Conservation (phyloP, 805 yeast species). For the Sungouiozyma ichnusensis region DNA sequence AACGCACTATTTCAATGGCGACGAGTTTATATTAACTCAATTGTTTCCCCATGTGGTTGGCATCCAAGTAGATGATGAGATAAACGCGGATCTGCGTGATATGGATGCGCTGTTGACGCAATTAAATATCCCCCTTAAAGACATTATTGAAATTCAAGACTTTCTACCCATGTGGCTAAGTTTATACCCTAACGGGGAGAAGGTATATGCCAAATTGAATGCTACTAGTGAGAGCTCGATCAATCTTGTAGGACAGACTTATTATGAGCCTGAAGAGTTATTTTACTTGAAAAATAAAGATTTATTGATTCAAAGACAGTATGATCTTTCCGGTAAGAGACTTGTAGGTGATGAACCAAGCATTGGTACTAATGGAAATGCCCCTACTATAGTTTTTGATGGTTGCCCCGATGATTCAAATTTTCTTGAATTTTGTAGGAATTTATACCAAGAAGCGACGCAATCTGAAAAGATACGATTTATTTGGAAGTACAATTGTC, state of each 20-base stretch:
- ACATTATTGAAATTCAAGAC: neutral
- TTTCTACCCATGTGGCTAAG: constrained; percentile 11
- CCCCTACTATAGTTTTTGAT: constrained; percentile 55
- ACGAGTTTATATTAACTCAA: constrained; percentile 3
- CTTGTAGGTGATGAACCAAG: constrained; percentile 48
- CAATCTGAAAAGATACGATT: constrained; percentile 56
- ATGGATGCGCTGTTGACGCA: constrained; percentile 1
- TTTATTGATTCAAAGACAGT: constrained; percentile 13
- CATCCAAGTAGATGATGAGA: constrained; percentile 1
- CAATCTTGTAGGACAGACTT: constrained; percentile 24
- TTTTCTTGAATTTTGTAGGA: constrained; percentile 47
- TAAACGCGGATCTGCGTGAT: constrained; percentile 6
- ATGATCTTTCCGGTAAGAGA: constrained; percentile 13
- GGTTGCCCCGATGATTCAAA: constrained; percentile 47
- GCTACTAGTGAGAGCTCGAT: constrained; percentile 12
- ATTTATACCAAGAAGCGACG: constrained; percentile 46
- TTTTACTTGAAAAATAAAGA: constrained; percentile 63
- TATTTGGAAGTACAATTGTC: constrained; percentile 58
- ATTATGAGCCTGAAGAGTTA: constrained; percentile 61
- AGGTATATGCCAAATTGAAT: constrained; percentile 8
- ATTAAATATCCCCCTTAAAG: neutral
- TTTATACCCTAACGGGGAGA: constrained; percentile 10
- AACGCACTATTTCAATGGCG: constrained; percentile 1
- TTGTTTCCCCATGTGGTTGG: constrained; percentile 10
- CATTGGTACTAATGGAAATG: constrained; percentile 38